A percentile compares a stretch with the other conserved stretches of the same genome.
Evolutionary conservation across 148 eudicot species (phyloP).

Genomic region (Polygonum aviculare): DNA sequence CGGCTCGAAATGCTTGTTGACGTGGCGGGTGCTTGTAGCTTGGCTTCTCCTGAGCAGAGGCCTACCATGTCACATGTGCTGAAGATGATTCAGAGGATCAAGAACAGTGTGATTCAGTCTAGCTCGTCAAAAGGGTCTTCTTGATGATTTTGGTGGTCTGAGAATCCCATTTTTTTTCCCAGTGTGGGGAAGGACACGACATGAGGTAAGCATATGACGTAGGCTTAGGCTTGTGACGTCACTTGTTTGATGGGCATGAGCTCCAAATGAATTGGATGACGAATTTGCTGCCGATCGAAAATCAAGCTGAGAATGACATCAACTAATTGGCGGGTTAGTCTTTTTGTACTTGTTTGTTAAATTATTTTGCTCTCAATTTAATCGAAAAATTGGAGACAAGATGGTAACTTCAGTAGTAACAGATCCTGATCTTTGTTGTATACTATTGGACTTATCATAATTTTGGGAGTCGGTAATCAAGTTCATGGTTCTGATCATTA

Average conservation of each 20-base stretch:
- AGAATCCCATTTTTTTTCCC: not conserved
- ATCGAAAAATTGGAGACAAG: not conserved
- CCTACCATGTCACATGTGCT: constrained; percentile 80
- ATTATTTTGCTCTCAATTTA: not conserved
- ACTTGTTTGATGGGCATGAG: not conserved
- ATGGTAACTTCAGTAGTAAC: not conserved
- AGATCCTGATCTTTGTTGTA: not conserved
- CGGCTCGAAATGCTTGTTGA: constrained; percentile 72
- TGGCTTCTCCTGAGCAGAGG: constrained; percentile 77
- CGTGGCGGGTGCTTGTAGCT: constrained; percentile 58
- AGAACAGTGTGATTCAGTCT: constrained; percentile 35
- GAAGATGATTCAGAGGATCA: constrained; percentile 74
- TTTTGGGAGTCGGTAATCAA: constrained; percentile 1
- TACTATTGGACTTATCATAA: not conserved
- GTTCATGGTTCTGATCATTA: no score
- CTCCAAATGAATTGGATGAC: not conserved
- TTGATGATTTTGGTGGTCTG: constrained; percentile 4
- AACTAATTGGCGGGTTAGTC: not conserved
- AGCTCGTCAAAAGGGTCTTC: constrained; percentile 11
- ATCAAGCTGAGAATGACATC: not conserved
- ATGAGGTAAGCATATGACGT: not conserved
- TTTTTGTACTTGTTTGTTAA: not conserved
- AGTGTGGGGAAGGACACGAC: not conserved
- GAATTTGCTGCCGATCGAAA: not conserved
- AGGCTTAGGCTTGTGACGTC: not conserved